These are phyloP conservation scores for Castanea mollissima DNA, from an alignment of 306 rosid species.

Conservation along the genomic window DNA sequence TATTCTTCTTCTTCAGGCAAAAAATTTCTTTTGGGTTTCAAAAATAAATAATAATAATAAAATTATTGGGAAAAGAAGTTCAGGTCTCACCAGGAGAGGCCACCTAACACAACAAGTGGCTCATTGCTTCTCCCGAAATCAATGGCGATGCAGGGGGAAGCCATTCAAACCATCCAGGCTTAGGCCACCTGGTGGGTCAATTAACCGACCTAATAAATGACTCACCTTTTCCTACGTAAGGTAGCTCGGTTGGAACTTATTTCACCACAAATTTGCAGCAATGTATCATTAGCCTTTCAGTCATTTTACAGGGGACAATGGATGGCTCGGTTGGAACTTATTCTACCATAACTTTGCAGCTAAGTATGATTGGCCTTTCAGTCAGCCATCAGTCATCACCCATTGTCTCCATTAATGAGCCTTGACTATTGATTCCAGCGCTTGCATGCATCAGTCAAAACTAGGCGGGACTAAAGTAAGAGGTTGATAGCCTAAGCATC, in stretches of 20 bases:
- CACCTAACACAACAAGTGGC: no score
- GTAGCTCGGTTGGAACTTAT: background rate
- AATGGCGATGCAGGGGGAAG: no score
- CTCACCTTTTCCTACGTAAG: background rate
- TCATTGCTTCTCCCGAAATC: no score
- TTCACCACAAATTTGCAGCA: background rate
- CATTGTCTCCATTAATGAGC: background rate
- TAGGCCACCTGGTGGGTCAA: no score
- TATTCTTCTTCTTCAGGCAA: no score
- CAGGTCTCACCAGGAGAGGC: no score
- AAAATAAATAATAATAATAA: no score
- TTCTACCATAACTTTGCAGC: background rate
- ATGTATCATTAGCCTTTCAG: background rate
- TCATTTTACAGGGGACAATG: no score
- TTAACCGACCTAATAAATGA: background rate
- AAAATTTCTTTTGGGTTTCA: no score
- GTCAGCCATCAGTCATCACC: background rate
- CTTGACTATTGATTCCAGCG: background rate
- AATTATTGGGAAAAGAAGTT: no score
- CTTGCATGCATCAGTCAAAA: background rate
- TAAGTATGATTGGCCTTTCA: background rate
- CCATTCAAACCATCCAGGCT: no score
- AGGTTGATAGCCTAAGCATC: background rate
- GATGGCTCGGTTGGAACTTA: background rate
- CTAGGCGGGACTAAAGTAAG: background rate